Evolutionary conservation across 768 basidiomycete species (phyloP), one percentile per base, ranked within the genome.

Genomic region (Leucosporidium yakuticum): DNA sequence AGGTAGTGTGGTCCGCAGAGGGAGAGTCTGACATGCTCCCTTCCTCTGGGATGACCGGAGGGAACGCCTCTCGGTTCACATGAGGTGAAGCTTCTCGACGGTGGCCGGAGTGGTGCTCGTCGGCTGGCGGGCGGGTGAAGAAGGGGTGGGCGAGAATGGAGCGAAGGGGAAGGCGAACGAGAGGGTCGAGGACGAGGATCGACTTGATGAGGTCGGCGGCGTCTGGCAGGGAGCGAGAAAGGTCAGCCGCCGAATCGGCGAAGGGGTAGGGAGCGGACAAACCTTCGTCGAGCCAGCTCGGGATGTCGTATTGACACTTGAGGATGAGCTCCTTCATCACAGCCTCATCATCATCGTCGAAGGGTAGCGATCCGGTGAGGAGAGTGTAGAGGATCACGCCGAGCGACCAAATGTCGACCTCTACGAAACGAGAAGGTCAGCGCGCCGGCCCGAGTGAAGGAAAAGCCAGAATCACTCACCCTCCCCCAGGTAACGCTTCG

Each of bases 351-450:
- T 90, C 89, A 81, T 95, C 94, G 75, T 96, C 94, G 75, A 96
- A 97, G 5, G 94, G 94, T 25, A 97, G 86, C 62, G 89, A 81
- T 14, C 94, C 92, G 36, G 91, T 90, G 50, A 96, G 83, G 57
- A 97, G 84, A 36, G 92, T 90, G 78, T 85, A 96, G 59, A 96
- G 85, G 73, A 95, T 92, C 55, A 97, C 90, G 29, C 94, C 94
- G 69, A 92, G 92, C 73, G 91, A 94, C 93, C 93, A 97, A 75
- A 97, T 90, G 78, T 96, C 94, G 4, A 93, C 90, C 20, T 90
- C 88, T 69, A 87, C 87, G 31, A 90, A 90, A 77, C 85, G 39
- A 83, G 29, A 47, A 47, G 51, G 4, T 69, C 56, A 61, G 32
- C n/a, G n/a, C n/a, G n/a, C 20, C 49, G 62, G 20, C 32, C 23